Evolutionary conservation across 177 flowering plant genomes (phyloP).

Genomic region (Vitis hybrid): DNA sequence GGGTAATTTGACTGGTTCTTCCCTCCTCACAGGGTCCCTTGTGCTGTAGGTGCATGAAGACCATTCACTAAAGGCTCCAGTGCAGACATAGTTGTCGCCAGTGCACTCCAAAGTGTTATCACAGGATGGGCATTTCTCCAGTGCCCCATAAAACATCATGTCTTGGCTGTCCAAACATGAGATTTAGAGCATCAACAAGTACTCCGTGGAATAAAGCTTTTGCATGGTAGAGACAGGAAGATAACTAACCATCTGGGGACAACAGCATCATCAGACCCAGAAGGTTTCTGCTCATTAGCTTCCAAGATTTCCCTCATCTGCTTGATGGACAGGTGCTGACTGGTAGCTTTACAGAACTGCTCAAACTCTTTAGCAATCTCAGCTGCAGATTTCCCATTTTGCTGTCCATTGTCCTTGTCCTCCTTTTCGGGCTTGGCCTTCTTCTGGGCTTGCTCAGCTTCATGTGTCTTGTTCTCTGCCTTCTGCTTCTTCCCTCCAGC

Average conservation of each 20-base stretch:
- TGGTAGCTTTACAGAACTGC: slow-evolving; percentile 46
- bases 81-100: slow-evolving; percentile 49
- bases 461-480: too few relatives aligned
- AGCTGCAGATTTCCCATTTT: slow-evolving; percentile 22
- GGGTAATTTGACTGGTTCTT: slow-evolving; percentile 47
- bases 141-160: slow-evolving; percentile 60
- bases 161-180: slow-evolving; percentile 49
- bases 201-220: too few relatives aligned
- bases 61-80: slow-evolving; percentile 65
- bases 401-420: slow-evolving; percentile 29
- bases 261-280: slow-evolving; percentile 46
- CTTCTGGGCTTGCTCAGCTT: slow-evolving; percentile 18
- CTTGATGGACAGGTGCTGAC: slow-evolving; percentile 41
- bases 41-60: slow-evolving; percentile 60
- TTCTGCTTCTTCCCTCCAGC: slow-evolving; percentile 57
- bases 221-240: too few relatives aligned
- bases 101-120: slow-evolving; percentile 38
- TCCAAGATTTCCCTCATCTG: slow-evolving; percentile 64
- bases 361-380: slow-evolving; percentile 45
- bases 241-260: slow-evolving; percentile 44
- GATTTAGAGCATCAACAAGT: too few relatives aligned
- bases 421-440: slow-evolving; percentile 52
- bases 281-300: slow-evolving; percentile 49
- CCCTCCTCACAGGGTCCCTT: slow-evolving; percentile 52
- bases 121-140: slow-evolving; percentile 62